Base-by-base conservation (phyloP, 768 basidiomycete genomes). In the Mycena maculata region DNA sequence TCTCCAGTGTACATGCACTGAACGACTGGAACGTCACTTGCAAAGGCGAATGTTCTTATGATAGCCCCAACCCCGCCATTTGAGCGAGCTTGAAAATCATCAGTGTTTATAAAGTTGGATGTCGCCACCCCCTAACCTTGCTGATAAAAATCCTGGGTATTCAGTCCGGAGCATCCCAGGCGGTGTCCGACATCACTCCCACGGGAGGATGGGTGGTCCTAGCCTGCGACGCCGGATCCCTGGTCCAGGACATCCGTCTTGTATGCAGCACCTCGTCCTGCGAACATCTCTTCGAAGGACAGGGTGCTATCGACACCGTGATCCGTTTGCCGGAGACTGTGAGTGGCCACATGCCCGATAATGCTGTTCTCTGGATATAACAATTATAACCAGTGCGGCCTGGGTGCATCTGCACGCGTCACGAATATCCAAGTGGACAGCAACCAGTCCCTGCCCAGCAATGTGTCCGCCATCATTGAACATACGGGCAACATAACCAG, bases 171-270 rank as follows among this genome's bases (percentile, higher is more conserved):
- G 53, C 41, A 7, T 63, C 65, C 18, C 20, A 65, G 38, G 70
- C 70, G 0, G 62, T 72, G 3, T 63, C 71, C 1, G 71, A 72
- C 47, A 63, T 72, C 36, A 72, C 64, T 2, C 23, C 68, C 38
- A 68, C 61, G 1, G 71, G 56, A n/a, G 71, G 71, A 18, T 71
- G 71, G 71, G 55, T 60, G 12, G 53, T 72, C 57, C 52, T 72
- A 1, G 31, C 44, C 23, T 71, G 70, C 53, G 45, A 71, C 18
- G 42, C 63, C 1, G 31, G 64, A 18, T n/a, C 55, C 1, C 49
- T 66, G 25, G 59, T 23, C 4, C 71, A 71, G 56, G 60, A 71
- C 15, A 63, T 71, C 33, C 67, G 67, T 13, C 67, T 71, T 27
- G 71, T 71, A 16, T 72, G 68, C 52, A 39, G 10, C 30, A 53